These are phyloP conservation scores for Ophidiomyces ophidiicola DNA, from an alignment of 2,329 filamentous ascomycete species.

Conservation along the genomic window DNA sequence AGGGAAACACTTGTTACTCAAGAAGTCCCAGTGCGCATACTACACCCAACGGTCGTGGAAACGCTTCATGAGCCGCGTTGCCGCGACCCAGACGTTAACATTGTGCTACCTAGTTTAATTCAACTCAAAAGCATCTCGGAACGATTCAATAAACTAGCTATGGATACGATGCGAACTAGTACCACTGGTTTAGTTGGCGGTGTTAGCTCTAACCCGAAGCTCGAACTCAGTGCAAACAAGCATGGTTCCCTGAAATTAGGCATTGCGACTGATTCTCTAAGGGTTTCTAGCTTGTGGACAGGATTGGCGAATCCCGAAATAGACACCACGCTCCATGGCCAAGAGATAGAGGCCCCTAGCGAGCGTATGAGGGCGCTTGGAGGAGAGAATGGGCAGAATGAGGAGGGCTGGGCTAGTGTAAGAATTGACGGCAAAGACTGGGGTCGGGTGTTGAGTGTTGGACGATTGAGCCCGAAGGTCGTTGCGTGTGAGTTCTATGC, in stretches of 20 bases:
- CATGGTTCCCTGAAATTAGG: conserved; percentile 71
- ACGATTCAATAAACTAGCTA: conserved; percentile 77
- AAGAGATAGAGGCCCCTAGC: conserved; percentile 66
- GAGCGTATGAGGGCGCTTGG: conserved; percentile 57
- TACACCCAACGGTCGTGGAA: conserved; percentile 72
- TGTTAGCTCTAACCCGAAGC: conserved; percentile 42
- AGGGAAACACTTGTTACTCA: conserved; percentile 89
- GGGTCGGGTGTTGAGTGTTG: conserved; percentile 87
- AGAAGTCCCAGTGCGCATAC: conserved; percentile 86
- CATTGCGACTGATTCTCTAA: conserved; percentile 69
- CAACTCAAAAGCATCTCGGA: conserved; percentile 92
- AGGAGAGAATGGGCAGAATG: conserved; percentile 50
- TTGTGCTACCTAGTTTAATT: conserved; percentile 71
- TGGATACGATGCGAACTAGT: conserved; percentile 24
- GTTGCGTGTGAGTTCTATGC: conserved; percentile 60
- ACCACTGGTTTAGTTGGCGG: conserved; percentile 23
- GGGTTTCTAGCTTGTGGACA: conserved; percentile 75
- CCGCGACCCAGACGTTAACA: conserved; percentile 85
- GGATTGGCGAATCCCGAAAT: conserved; percentile 77
- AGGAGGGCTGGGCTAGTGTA: conserved; percentile 77
- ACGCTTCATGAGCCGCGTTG: conserved; percentile 87
- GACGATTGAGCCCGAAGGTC: conserved; percentile 74
- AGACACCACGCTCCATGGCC: conserved; percentile 55
- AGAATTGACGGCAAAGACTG: conserved; percentile 88
- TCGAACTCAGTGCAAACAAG: conserved; percentile 90